Base-by-base conservation (phyloP, 345 rosid genomes). In the Eucalyptus regnans region DNA sequence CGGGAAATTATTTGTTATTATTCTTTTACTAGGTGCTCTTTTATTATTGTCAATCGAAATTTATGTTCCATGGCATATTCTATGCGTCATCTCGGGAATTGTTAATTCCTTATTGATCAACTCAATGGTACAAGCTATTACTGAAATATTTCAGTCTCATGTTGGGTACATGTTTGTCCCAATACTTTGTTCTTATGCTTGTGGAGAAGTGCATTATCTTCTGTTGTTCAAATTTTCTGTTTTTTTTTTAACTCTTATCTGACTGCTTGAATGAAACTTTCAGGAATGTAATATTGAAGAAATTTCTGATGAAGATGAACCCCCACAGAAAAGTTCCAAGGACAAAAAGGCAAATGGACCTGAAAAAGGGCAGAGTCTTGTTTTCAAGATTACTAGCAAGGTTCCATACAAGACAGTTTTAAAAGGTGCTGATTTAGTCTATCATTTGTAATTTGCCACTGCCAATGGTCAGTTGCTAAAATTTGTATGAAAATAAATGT, bases 261-360 rank as follows among this genome's bases (percentile, higher is more conserved):
- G 29, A 76, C 84, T 54, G 87, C 64, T 33, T 43, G 49, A 86
- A 31, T 86, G 68, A 52, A 51, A 76, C 44, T 76, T 22, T 60
- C 91, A 98, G 99, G 99, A 98, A 86, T 98, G 99, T 92, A 92
- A 92, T 88, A 93, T 98, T 88, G 99, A 98, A 89, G 99, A 97
- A 88, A 86, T 91, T 80, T 89, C 94, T 68, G 99, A 98, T 29
- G 99, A 97, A 51, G 99, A 97, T 91, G 96, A 93, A 87, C 89
- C 93, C 89, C 91, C 94, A 52, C 92, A 95, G 87, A 98, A 96
- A 92, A 95, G 96, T 92, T 96, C 95, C 25, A 96, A 96, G 94
- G 99, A 96, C 91, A 96, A 96, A 92, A 98, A 96, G 90, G 93
- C 97, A 68, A 98, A 94, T 89, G 98, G 99, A 88, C 94, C 97